Base-by-base conservation (phyloP, 495 filamentous ascomycete genomes). In the Terfezia claveryi region DNA sequence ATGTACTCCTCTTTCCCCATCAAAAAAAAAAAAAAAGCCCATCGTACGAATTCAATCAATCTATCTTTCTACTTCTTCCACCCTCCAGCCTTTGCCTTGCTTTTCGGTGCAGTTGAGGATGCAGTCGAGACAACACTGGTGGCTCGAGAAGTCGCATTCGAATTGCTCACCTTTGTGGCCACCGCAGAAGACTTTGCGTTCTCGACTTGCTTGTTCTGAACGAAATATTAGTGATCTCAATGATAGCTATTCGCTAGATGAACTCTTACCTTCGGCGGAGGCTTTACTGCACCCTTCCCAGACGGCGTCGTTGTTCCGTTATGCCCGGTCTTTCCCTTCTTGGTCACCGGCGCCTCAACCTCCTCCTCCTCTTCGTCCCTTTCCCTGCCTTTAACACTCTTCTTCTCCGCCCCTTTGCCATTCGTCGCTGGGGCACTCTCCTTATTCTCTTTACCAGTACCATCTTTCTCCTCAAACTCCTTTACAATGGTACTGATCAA, bases 401-500 rank as follows among this genome's bases (percentile, higher is more conserved):
- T 51, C n/a, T 17, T 51, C 23, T 32, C 54, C 54, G 85, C 81
- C 1, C 66, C 66, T 76, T 93, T 94, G 14, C 77, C 75, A 75
- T 91, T 93, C 78, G 95, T 98, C 77, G 87, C 87, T 1, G 79
- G 80, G 37, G 89, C 79, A 10, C 80, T 71, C 55, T 82, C 75
- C 56, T 85, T 58, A 85, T 85, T 53, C 80, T 77, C 66, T 87
- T 91, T 77, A 57, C 72, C 71, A 54, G 76, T 73, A 8, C 81
- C 81, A 0, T 69, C 66, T 49, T 80, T 78, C 51, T 80, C 73
- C 65, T 95, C 89, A 67, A 95, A 94, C 68, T 99, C 92, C 65
- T 88, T 79, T 37, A 87, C 81, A 23, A 99, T 82, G 2, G 92
- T 94, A 54, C 87, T 89, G 56, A 99, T 76, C 38, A 99, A 75